Conservation (phyloP, 805 yeast species). For the Kregervanrija delftensis region DNA sequence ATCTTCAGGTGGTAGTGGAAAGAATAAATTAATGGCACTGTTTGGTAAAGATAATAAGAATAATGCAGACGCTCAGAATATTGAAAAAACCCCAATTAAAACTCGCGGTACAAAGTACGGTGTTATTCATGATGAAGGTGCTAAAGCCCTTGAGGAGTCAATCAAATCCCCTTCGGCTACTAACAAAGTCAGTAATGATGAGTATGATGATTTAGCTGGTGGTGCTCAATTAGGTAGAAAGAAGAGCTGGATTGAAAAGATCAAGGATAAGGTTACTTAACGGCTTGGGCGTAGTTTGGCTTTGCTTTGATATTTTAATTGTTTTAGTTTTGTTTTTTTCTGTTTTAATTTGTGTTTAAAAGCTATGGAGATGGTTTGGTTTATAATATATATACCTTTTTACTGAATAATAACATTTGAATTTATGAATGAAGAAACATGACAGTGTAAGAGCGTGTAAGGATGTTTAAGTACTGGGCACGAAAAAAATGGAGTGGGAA, state of each 20-base stretch:
- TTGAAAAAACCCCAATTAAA: background rate
- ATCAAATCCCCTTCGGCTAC: no score
- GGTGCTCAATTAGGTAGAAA: background rate
- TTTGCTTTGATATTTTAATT: no score
- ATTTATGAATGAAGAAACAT: no score
- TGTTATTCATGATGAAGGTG: no score
- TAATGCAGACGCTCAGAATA: background rate
- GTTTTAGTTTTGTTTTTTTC: no score
- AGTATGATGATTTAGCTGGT: background rate
- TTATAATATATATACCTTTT: no score
- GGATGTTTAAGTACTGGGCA: no score
- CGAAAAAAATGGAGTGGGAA: no score
- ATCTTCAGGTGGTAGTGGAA: background rate
- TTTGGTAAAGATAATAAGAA: background rate
- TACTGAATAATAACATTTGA: no score
- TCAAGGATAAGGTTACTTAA: conserved; percentile 4
- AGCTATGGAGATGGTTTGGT: no score
- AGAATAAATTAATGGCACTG: background rate
- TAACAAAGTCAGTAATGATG: background rate
- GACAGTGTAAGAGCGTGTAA: no score
- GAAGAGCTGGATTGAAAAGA: conserved; percentile 6
- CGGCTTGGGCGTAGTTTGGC: background rate
- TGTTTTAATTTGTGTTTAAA: no score
- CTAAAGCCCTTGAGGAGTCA: background rate
- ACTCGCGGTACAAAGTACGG: conserved; percentile 1